phyloP scores from a whole-genome alignment of 2,329 filamentous ascomycete genomes.

The Pseudogymnoascus sp. region DNA sequence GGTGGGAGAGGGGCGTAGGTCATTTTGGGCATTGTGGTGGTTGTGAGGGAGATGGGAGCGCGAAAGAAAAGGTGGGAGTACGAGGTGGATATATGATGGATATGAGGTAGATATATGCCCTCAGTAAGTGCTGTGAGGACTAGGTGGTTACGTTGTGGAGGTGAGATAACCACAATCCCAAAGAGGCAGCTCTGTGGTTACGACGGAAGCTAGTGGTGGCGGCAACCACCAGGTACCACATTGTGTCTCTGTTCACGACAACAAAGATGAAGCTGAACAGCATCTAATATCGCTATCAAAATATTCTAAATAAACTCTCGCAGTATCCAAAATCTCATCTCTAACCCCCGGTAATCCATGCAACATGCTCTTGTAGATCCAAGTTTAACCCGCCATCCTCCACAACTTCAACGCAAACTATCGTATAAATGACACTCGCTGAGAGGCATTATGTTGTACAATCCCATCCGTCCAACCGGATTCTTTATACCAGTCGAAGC shows the following conservation, averaged over 20 bases:
- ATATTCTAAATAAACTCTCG: not conserved
- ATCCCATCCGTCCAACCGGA: not conserved
- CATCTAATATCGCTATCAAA: slow-evolving; percentile 7
- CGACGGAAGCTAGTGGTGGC: not conserved
- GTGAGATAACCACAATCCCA: not conserved
- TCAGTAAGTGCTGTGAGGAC: not conserved
- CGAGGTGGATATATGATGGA: not conserved
- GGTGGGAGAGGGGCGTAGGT: not conserved
- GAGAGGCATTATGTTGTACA: slow-evolving; percentile 3
- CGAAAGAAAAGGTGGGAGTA: not conserved
- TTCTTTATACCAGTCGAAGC: not conserved
- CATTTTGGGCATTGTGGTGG: slow-evolving; percentile 1
- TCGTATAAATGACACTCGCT: not conserved
- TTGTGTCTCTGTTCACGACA: not conserved
- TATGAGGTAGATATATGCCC: not conserved
- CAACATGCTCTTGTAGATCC: not conserved
- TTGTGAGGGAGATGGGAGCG: not conserved
- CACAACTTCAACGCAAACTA: not conserved
- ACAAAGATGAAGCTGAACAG: not conserved
- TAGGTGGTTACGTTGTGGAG: not conserved
- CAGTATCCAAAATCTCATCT: not conserved
- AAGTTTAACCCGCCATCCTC: not conserved
- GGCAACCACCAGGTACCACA: not conserved
- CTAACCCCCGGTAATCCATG: not conserved
- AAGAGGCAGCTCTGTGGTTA: not conserved